phyloP scores from a whole-genome alignment of 352 stramenopile species.

The Phytopythium litorale region DNA sequence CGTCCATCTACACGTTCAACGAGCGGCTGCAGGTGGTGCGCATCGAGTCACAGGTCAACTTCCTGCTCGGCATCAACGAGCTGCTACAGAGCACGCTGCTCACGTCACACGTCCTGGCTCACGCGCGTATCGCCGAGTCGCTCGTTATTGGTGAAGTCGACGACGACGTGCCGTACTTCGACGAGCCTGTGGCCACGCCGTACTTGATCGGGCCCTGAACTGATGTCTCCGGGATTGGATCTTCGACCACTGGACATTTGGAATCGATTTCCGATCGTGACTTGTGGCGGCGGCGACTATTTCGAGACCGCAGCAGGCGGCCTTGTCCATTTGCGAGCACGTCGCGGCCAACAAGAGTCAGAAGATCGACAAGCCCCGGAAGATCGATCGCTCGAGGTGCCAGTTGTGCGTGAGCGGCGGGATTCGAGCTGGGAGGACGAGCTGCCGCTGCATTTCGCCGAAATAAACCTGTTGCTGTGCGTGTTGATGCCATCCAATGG shows the following conservation, averaged over 20 bases:
- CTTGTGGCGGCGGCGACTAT: background rate
- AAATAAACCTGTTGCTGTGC: no score
- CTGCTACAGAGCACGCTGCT: constrained; percentile 23
- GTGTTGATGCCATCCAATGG: background rate
- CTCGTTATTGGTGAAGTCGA: constrained; percentile 22
- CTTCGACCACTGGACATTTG: background rate
- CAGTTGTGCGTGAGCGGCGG: no score
- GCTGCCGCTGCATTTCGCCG: no score
- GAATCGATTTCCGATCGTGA: background rate
- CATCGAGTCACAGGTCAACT: constrained; percentile 37
- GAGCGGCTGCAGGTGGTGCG: constrained; percentile 35
- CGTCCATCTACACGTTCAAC: constrained; percentile 42
- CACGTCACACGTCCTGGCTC: constrained; percentile 20
- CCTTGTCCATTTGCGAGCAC: background rate
- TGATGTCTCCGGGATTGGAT: background rate
- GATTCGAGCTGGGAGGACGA: no score
- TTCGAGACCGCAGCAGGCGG: background rate
- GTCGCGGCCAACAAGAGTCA: no score
- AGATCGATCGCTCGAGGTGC: no score
- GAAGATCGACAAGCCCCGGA: no score
- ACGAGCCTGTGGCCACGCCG: background rate
- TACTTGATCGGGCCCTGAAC: background rate
- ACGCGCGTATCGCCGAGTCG: constrained; percentile 24
- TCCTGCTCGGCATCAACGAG: constrained; percentile 30
- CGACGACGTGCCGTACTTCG: constrained; percentile 17